Evolutionary conservation across 768 basidiomycete species (phyloP), one percentile per base, ranked within the genome.

Genomic region (Boletus reticuloceps): DNA sequence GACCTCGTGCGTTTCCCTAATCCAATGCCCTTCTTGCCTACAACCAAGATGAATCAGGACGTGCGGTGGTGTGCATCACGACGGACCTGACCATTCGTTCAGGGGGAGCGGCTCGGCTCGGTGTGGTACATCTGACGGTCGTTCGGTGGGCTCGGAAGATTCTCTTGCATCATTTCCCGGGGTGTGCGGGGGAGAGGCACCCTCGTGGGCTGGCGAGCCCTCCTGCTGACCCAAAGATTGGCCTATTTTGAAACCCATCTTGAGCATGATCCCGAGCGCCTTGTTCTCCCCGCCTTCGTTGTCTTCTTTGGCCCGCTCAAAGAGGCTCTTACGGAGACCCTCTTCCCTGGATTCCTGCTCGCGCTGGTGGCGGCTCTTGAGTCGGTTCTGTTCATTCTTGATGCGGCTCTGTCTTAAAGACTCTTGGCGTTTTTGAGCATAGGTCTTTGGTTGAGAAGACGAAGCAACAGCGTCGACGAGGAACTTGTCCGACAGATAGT

Each of bases 191-290:
- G 55, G 25, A 37, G 54, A 19, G 31, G 42, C 10, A 40, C 2
- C 49, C 29, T 55, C 53, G 8, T 22, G 43, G 45, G 51, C 38
- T 25, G 54, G 56, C 51, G 48, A 50, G 53, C 50, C 54, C 14
- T 61, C 63, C 22, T 65, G 50, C 64, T 72, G 77, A 17, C 91
- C 91, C 29, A 94, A 77, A 14, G 89, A 78, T 68, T 92, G 84
- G 16, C 92, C 92, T 3, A 89, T 84, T 72, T 87, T 88, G 75
- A 91, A 94, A 1, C 92, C 92, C 92, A 94, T 94, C 74, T 89
- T 93, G 81, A 89, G 84, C 92, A 94, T 94, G 76, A 94, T 93
- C 16, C 82, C 80, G 51, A 94, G 74, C 9, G 91, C 92, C 68
- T 92, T 94, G 75, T 82, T 92, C 41, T 80, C 77, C 16, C 61